phyloP scores from a whole-genome alignment of 225 moss, liverwort and hornwort genomes.

The Sphagnum tenellum region DNA sequence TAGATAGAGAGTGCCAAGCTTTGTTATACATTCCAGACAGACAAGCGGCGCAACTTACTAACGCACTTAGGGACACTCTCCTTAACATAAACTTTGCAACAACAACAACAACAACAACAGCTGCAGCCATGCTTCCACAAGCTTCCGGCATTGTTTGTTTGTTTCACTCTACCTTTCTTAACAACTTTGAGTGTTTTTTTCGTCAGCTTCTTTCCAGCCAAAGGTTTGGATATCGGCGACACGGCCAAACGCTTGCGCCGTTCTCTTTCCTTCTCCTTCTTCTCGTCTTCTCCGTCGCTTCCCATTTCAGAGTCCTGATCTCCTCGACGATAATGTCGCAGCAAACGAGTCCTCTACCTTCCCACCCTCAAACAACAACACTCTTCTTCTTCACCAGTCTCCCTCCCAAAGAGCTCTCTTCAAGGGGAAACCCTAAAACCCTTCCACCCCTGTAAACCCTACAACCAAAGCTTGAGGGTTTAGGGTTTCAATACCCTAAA shows the following conservation, averaged over 20 bases:
- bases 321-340: too few relatives aligned
- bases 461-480: too few relatives aligned
- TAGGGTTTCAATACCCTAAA: too few relatives aligned
- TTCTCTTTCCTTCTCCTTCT: slow-evolving; percentile 54
- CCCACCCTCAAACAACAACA: too few relatives aligned
- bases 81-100: not conserved
- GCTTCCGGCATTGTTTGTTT: too few relatives aligned
- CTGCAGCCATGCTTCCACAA: too few relatives aligned
- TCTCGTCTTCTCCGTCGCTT: slow-evolving; percentile 50
- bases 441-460: too few relatives aligned
- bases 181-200: slow-evolving; percentile 91
- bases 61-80: not conserved
- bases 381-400: too few relatives aligned
- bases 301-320: slow-evolving; percentile 13
- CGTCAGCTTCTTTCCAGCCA: slow-evolving; percentile 95
- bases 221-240: slow-evolving; percentile 84
- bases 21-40: not conserved
- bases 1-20: not conserved
- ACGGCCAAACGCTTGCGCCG: slow-evolving; percentile 60
- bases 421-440: too few relatives aligned
- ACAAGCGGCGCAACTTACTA: not conserved
- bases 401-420: too few relatives aligned
- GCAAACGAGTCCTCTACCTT: too few relatives aligned
- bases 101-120: too few relatives aligned
- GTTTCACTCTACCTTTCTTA: slow-evolving; percentile 45